Conservation (phyloP, 495 filamentous ascomycete species). For the Lichenothelia convexa region DNA sequence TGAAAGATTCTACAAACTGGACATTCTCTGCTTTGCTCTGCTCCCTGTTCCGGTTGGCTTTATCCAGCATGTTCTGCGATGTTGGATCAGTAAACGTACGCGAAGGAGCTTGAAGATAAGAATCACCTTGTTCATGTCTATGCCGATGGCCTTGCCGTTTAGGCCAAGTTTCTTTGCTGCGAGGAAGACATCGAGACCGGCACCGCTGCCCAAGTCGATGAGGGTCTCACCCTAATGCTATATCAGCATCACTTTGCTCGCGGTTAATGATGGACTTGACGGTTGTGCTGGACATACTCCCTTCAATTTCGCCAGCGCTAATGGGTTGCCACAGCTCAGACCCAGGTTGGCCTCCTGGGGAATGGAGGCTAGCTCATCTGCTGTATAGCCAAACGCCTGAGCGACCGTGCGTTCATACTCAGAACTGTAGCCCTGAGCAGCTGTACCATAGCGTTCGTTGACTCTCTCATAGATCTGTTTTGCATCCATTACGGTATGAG, state of each 20-base stretch:
- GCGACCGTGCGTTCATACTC: constrained; percentile 23
- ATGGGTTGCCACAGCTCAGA: constrained; percentile 48
- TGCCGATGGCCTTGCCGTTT: constrained; percentile 36
- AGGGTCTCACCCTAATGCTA: constrained; percentile 44
- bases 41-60: constrained; percentile 26
- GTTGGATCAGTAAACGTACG: background rate
- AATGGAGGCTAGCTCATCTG: constrained; percentile 32
- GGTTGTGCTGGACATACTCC: constrained; percentile 22
- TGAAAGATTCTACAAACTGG: constrained; percentile 32
- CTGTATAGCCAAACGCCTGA: constrained; percentile 40
- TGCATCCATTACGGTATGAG: background rate
- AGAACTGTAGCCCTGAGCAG: background rate
- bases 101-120: background rate
- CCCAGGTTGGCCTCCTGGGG: constrained; percentile 44
- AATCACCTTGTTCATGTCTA: constrained; percentile 47
- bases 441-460: background rate
- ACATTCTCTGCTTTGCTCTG: constrained; percentile 27
- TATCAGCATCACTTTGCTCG: no score
- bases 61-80: constrained; percentile 37
- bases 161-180: constrained; percentile 37
- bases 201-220: constrained; percentile 44
- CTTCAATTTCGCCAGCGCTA: constrained; percentile 33
- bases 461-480: background rate
- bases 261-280: background rate
- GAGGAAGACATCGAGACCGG: constrained; percentile 46